phyloP scores from a whole-genome alignment of 768 basidiomycete species.

The Tubosaeta brunneosetosa region DNA sequence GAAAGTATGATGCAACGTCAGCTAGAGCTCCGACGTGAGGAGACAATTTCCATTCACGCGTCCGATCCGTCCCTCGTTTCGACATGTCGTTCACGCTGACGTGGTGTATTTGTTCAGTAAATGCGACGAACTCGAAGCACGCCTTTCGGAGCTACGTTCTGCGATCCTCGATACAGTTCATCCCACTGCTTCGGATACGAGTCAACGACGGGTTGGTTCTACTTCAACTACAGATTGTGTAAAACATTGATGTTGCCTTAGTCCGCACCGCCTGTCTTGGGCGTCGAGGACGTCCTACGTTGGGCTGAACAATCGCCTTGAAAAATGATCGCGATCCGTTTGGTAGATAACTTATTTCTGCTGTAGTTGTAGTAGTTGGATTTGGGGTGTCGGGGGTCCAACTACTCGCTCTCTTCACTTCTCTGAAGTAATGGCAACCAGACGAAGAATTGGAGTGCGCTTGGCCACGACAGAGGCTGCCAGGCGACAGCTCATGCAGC shows the following conservation, averaged over 20 bases:
- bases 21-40: slow-evolving; percentile 66
- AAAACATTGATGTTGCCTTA: slow-evolving; percentile 1
- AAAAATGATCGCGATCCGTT: not conserved
- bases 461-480: slow-evolving; percentile 75
- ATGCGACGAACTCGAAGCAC: slow-evolving; percentile 66
- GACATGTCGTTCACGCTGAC: slow-evolving; percentile 6
- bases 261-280: slow-evolving; percentile 11
- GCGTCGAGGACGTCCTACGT: slow-evolving; percentile 41
- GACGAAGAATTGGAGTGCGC: slow-evolving; percentile 73
- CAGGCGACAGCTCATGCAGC: slow-evolving; percentile 81
- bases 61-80: slow-evolving; percentile 33
- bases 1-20: slow-evolving; percentile 81
- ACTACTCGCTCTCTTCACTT: not conserved
- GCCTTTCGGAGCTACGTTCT: slow-evolving; percentile 51
- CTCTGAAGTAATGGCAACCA: slow-evolving; percentile 52
- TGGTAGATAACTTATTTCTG: not conserved
- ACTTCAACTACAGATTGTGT: not conserved
- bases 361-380: not conserved
- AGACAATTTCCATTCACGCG: slow-evolving; percentile 67
- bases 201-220: slow-evolving; percentile 17
- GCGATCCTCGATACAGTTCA: slow-evolving; percentile 13
- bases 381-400: slow-evolving; percentile 20
- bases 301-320: slow-evolving; percentile 52
- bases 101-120: slow-evolving; percentile 39
- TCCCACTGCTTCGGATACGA: not conserved